Percentiles rank a stretch among this genome's conserved stretches.
Conservation (phyloP, 139 green algal genomes). For the Trebouxia sp. region DNA sequence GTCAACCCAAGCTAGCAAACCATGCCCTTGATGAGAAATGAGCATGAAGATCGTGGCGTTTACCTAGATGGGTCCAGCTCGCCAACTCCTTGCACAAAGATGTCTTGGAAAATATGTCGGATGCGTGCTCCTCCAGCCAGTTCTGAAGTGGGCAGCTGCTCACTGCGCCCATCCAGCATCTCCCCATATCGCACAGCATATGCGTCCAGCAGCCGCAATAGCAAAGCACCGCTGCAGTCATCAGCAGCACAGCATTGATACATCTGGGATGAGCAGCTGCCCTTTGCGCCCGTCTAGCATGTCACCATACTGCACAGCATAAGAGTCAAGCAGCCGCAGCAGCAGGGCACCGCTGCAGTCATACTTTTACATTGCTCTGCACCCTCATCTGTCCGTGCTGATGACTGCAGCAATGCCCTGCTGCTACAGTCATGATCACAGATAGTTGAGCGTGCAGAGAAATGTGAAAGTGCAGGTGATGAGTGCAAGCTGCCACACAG, state of each 20-base stretch:
- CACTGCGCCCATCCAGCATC: constrained; percentile 83
- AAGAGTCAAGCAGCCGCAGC: constrained; percentile 83
- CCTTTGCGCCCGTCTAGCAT: constrained; percentile 83
- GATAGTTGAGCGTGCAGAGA: no score
- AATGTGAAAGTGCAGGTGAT: no score
- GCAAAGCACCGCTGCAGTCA: constrained; percentile 57
- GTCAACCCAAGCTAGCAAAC: no score
- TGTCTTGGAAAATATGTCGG: constrained; percentile 78
- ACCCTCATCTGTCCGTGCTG: no score
- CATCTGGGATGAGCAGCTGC: constrained; percentile 72
- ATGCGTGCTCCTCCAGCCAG: constrained; percentile 88
- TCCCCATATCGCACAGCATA: constrained; percentile 78
- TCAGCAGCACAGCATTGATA: no score
- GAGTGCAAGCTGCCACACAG: no score
- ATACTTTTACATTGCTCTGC: no score
- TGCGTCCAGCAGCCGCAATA: constrained; percentile 84
- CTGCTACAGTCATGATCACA: no score
- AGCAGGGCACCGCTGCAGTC: constrained; percentile 68
- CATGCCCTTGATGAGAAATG: no score
- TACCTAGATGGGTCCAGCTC: constrained; percentile 53
- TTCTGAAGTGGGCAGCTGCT: constrained; percentile 74
- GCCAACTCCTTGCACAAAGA: constrained; percentile 71
- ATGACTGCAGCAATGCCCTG: no score
- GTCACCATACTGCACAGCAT: constrained; percentile 69
- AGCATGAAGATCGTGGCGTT: neutral